Evolutionary conservation across 2,329 filamentous ascomycete genomes (phyloP), one percentile per base, ranked within the genome.

Genomic region (Ampelomyces quisqualis): DNA sequence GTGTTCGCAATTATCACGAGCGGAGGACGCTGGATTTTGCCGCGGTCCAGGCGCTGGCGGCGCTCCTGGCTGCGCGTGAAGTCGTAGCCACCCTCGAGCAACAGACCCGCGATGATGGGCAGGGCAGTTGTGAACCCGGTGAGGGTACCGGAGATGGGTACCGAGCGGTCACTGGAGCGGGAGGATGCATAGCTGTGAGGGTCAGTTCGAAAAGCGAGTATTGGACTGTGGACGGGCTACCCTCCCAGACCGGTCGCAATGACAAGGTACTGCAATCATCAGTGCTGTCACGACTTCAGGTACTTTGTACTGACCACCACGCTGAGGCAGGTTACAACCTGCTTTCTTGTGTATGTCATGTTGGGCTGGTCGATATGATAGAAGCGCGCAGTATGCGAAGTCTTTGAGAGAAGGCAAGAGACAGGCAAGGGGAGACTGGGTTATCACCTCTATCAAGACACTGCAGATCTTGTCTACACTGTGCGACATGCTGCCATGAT

Each of bases 141-240:
- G 44, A 74, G 64, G 21, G 63, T 51, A 44, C 68, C 58, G 8
- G 71, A 63, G 30, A 75, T 70, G 15, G 73, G 72, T 2, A 74
- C 60, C 5, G 68, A 69, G 57, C 68, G 64, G 29, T 46, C 42
- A 49, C 54, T 62, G 18, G 58, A 45, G 27, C 57, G 55, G 23
- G 58, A 66, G 8, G 56, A 39, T 37, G 58, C 64, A 40, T 62
- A 68, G 22, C 64, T 66, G 33, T 7, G 18, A 19, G 27, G 15
- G 47, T 53, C 35, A 24, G 30, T 27, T n/a, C n/a, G n/a, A n/a
- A n/a, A n/a, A n/a, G n/a, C n/a, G n/a, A n/a, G n/a, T n/a, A n/a
- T n/a, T n/a, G n/a, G n/a, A n/a, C n/a, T n/a, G n/a, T n/a, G n/a
- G n/a, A n/a, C n/a, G n/a, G n/a, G n/a, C 43, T 58, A 67, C 62